Evolutionary conservation across 805 yeast species (phyloP).

Genomic region (Cyberlindnera misumaiensis): DNA sequence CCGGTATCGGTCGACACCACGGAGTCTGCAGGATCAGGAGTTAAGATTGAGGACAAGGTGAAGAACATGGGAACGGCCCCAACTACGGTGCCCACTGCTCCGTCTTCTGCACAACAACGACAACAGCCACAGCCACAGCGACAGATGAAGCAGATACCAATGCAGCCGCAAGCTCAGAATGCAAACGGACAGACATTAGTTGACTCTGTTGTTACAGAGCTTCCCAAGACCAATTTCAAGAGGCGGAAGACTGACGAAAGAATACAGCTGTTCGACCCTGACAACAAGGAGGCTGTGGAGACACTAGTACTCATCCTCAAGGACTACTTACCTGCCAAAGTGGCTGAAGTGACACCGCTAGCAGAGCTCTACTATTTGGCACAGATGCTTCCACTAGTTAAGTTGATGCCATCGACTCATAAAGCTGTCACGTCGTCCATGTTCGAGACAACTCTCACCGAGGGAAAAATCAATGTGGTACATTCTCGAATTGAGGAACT

Average conservation of each 20-base stretch:
- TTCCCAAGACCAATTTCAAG: slow-evolving; percentile 3
- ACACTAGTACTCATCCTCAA: slow-evolving; percentile 41
- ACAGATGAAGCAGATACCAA: neutral
- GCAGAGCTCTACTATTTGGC: slow-evolving; percentile 84
- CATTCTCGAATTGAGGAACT: slow-evolving; percentile 89
- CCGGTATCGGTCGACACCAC: too few species aligned
- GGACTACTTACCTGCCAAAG: slow-evolving; percentile 44
- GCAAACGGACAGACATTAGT: neutral
- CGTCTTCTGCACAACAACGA: neutral
- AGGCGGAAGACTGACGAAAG: slow-evolving; percentile 12
- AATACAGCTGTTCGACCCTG: slow-evolving; percentile 24
- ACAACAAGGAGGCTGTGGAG: slow-evolving; percentile 37
- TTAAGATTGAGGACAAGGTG: neutral
- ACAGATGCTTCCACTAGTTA: slow-evolving; percentile 80
- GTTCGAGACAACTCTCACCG: slow-evolving; percentile 78
- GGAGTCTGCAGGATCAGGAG: neutral
- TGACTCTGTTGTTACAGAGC: neutral
- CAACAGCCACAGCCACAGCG: neutral
- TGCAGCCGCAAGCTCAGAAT: neutral
- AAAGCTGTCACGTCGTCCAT: slow-evolving; percentile 80
- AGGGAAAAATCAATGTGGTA: slow-evolving; percentile 85
- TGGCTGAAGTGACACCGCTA: slow-evolving; percentile 56
- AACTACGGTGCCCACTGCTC: too few species aligned
- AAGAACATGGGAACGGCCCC: neutral
- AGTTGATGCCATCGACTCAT: slow-evolving; percentile 76